Base-by-base conservation (phyloP, 257 asterid species). In the Handroanthus guayacan region DNA sequence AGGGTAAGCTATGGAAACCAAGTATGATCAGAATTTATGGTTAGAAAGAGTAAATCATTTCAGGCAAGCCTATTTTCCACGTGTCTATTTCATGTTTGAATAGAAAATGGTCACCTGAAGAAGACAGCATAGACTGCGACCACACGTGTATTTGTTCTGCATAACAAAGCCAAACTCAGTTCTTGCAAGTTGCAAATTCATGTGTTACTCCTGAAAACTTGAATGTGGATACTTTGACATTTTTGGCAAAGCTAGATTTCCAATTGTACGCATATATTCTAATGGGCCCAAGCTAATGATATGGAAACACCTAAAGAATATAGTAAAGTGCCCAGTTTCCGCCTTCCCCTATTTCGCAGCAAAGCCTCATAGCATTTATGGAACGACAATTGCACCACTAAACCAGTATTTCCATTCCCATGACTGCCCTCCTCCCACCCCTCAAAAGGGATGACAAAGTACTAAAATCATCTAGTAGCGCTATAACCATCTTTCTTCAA, bases 51-150 rank as follows among this genome's bases (percentile, higher is more conserved):
- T 37, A 25, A 52, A 51, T 36, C 58, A 62, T 43, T 47, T 31
- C 48, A 16, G 55, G 69, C 47, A 44, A 34, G 45, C 31, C 14
- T 10, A 45, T 11, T 39, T 38, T 44, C 38, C 13, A 8, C 25
- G n/a, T 54, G 37, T 50, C 11, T 1, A 14, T 57, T 18, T 50
- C 18, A 11, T 63, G 14, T 39, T 55, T 43, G 54, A 48, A 36
- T 17, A 64, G 69, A 78, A 62, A 71, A 55, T 54, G n/a, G 62
- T 48, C 25, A 20, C 62, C 68, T 61, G 69, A 65, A 44, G 58
- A 9, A 5, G 9, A 18, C 25, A 48, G 10, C 3, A 25, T 48
- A 14, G n/a, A 47, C 5, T 17, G 18, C 67, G 34, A 3, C 9
- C 8, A 36, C 17, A 13, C 20, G 20, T 52, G 56, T 36, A 47